A percentile compares a stretch with the other conserved stretches of the same genome.
phyloP scores from a whole-genome alignment of 2,329 filamentous ascomycete genomes.

The Venturia oleaginea region DNA sequence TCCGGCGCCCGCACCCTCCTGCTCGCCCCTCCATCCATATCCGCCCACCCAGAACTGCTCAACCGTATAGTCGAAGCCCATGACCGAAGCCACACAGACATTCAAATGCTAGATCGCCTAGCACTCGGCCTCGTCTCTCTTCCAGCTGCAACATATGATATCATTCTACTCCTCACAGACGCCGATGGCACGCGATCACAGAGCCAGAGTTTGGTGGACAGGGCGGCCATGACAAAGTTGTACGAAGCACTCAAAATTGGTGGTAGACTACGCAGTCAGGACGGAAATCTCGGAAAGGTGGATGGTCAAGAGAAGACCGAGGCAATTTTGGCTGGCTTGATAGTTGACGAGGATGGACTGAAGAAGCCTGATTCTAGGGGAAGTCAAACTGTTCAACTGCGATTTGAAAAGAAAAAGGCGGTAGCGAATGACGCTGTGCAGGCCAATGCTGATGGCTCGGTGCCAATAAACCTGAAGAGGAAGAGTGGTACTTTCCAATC shows the following conservation, averaged over 20 bases:
- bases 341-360: slow-evolving; percentile 55
- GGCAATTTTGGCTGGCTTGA: slow-evolving; percentile 73
- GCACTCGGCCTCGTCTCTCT: slow-evolving; percentile 72
- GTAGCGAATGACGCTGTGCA: slow-evolving; percentile 21
- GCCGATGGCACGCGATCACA: slow-evolving; percentile 59
- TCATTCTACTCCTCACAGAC: slow-evolving; percentile 75
- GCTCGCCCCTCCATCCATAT: slow-evolving; percentile 82
- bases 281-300: slow-evolving; percentile 46
- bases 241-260: slow-evolving; percentile 56
- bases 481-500: slow-evolving; percentile 29
- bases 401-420: slow-evolving; percentile 56
- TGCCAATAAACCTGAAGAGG: slow-evolving; percentile 32
- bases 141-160: slow-evolving; percentile 68
- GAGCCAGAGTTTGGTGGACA: slow-evolving; percentile 53
- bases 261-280: slow-evolving; percentile 59
- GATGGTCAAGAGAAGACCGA: slow-evolving; percentile 46
- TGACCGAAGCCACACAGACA: slow-evolving; percentile 69
- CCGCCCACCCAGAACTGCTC: slow-evolving; percentile 73
- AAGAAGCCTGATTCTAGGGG: slow-evolving; percentile 59
- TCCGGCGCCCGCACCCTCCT: slow-evolving; percentile 51
- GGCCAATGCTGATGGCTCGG: slow-evolving; percentile 25
- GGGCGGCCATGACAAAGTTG: slow-evolving; percentile 50
- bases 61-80: slow-evolving; percentile 60
- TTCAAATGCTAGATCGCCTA: slow-evolving; percentile 96
- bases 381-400: slow-evolving; percentile 51